Evolutionary conservation across 75 land plant species (phyloP).

Genomic region (Cryptomeria japonica): DNA sequence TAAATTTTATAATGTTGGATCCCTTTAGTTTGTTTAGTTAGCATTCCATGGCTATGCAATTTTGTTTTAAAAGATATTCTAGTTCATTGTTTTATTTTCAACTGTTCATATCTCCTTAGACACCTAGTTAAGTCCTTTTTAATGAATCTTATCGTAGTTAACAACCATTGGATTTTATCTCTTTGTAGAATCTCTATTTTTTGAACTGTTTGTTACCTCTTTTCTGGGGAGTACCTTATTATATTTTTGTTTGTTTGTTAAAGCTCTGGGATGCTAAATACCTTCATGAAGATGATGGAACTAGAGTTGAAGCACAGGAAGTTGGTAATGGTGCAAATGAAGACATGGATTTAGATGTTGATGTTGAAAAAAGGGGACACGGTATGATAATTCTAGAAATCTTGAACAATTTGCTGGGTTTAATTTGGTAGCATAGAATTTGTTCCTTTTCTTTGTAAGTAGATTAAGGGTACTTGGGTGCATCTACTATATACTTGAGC

Average conservation of each 20-base stretch:
- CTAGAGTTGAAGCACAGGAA: conserved; percentile 8
- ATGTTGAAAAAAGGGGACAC: conserved; percentile 6
- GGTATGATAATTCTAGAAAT: conserved; percentile 14
- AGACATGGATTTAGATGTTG: conserved; percentile 38
- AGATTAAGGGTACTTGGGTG: too few species aligned
- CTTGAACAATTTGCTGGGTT: background rate
- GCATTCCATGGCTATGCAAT: background rate
- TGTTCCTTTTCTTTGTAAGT: background rate
- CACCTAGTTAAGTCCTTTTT: background rate
- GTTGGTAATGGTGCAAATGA: conserved; percentile 28
- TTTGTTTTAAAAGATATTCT: background rate
- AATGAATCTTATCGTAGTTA: background rate
- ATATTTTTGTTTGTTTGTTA: background rate
- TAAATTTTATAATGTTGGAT: background rate
- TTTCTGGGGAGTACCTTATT: background rate
- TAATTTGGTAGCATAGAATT: background rate
- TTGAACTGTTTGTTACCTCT: background rate
- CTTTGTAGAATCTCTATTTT: background rate
- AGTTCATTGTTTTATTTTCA: background rate
- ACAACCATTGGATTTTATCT: background rate
- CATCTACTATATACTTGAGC: too few species aligned
- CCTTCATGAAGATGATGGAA: conserved; percentile 28
- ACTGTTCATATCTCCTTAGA: background rate
- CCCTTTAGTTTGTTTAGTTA: background rate
- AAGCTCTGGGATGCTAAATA: conserved; percentile 70